Evolutionary conservation across 2,329 filamentous ascomycete genomes (phyloP).

Genomic region (Cylindrodendrum hubeiense): DNA sequence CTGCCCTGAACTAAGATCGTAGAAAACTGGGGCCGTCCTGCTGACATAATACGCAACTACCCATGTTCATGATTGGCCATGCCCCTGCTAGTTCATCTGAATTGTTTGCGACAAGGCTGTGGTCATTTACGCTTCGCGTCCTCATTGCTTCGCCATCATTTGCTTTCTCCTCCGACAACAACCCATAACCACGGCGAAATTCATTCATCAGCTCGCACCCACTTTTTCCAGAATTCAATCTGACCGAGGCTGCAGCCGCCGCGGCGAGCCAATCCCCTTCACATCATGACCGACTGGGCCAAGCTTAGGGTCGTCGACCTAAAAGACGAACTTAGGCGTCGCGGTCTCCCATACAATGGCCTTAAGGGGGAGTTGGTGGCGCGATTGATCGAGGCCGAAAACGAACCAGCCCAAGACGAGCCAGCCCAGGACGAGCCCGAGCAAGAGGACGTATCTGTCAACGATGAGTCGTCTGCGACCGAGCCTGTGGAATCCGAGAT

Average conservation of each 20-base stretch:
- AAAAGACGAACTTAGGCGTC: constrained; percentile 78
- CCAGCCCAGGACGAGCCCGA: constrained; percentile 13
- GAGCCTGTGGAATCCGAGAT: constrained; percentile 29
- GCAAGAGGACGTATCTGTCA: constrained; percentile 24
- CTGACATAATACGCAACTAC: constrained; percentile 34
- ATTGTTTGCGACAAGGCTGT: constrained; percentile 43
- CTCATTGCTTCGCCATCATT: constrained; percentile 1
- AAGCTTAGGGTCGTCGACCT: constrained; percentile 81
- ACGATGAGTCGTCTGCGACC: constrained; percentile 26
- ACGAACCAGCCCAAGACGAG: constrained; percentile 19
- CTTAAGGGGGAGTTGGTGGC: constrained; percentile 80
- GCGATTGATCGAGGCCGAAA: constrained; percentile 60
- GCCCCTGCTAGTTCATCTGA: constrained; percentile 15
- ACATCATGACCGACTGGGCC: constrained; percentile 64
- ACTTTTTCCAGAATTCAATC: not conserved
- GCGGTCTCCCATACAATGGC: constrained; percentile 76
- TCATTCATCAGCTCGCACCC: not conserved
- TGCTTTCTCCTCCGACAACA: constrained; percentile 9
- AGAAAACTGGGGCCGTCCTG: constrained; percentile 15
- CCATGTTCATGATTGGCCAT: constrained; percentile 32
- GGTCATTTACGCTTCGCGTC: constrained; percentile 11
- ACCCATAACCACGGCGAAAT: not conserved
- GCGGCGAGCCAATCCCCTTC: constrained; percentile 26
- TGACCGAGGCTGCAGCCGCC: constrained; percentile 9
- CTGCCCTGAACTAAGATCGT: constrained; percentile 13